These are phyloP conservation scores for Suhomyces bribrorum DNA, from an alignment of 1,139 yeast genomes.

Conservation along the genomic window DNA sequence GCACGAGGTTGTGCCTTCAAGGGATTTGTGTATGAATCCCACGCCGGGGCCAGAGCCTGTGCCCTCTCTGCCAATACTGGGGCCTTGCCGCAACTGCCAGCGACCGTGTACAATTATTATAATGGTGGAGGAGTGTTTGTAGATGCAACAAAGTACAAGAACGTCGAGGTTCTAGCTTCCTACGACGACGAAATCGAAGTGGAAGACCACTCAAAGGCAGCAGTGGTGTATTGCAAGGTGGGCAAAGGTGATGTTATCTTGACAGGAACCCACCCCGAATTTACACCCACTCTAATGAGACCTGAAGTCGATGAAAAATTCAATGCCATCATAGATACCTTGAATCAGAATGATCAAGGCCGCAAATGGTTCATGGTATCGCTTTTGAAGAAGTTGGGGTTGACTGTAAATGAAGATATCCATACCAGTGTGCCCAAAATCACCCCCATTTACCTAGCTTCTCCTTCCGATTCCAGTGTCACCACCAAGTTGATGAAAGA, in stretches of 20 bases:
- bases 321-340: conserved; percentile 33
- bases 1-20: conserved; percentile 78
- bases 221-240: conserved; percentile 62
- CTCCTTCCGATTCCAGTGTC: conserved; percentile 27
- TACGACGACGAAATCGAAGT: conserved; percentile 52
- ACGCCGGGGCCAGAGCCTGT: conserved; percentile 70
- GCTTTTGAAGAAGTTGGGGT: conserved; percentile 60
- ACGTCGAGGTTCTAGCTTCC: conserved; percentile 71
- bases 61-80: conserved; percentile 40
- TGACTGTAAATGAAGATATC: conserved; percentile 59
- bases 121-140: conserved; percentile 91
- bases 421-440: conserved; percentile 59
- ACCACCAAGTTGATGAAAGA: conserved; percentile 28
- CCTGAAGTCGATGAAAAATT: conserved; percentile 29
- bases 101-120: conserved; percentile 46
- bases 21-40: conserved; percentile 80
- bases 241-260: conserved; percentile 79
- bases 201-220: conserved; percentile 55
- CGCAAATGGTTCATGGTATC: conserved; percentile 59
- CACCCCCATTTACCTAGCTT: conserved; percentile 59
- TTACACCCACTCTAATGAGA: conserved; percentile 55
- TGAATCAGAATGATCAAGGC: conserved; percentile 42
- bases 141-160: conserved; percentile 60
- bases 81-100: conserved; percentile 27
- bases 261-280: conserved; percentile 93